Conservation (phyloP, 345 rosid genomes). For the Melastoma malabathricum region DNA sequence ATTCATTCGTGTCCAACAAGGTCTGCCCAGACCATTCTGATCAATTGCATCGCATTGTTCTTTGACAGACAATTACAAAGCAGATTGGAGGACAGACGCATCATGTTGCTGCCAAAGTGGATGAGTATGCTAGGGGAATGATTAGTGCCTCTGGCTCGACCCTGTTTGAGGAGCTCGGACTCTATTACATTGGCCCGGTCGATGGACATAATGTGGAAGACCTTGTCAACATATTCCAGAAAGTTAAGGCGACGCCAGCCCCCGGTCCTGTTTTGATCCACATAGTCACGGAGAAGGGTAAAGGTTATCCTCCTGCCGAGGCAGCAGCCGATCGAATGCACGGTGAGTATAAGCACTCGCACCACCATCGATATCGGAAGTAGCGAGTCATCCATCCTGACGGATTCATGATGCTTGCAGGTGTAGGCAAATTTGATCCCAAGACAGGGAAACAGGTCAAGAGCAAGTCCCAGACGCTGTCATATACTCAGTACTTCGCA, state of each 20-base stretch:
- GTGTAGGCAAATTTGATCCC: constrained; percentile 38
- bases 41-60: constrained; percentile 5
- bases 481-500: constrained; percentile 25
- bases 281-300: constrained; percentile 37
- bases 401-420: constrained; percentile 7
- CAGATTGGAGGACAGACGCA: constrained; percentile 22
- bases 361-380: neutral
- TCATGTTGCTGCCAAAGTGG: constrained; percentile 19
- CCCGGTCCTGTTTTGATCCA: constrained; percentile 38
- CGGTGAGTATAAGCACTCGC: constrained; percentile 15
- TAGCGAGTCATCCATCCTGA: no score
- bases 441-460: constrained; percentile 30
- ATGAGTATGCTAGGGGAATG: constrained; percentile 16
- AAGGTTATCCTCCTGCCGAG: constrained; percentile 43
- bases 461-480: constrained; percentile 13
- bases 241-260: constrained; percentile 19
- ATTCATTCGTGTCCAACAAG: neutral
- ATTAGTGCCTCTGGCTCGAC: constrained; percentile 11
- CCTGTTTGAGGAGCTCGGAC: constrained; percentile 38
- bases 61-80: constrained; percentile 18
- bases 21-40: neutral
- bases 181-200: constrained; percentile 35
- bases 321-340: constrained; percentile 37
- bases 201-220: constrained; percentile 35
- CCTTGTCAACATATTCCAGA: constrained; percentile 20